Conservation (phyloP, 371 early-diverging fungal species). For the Rhizopus sp. region DNA sequence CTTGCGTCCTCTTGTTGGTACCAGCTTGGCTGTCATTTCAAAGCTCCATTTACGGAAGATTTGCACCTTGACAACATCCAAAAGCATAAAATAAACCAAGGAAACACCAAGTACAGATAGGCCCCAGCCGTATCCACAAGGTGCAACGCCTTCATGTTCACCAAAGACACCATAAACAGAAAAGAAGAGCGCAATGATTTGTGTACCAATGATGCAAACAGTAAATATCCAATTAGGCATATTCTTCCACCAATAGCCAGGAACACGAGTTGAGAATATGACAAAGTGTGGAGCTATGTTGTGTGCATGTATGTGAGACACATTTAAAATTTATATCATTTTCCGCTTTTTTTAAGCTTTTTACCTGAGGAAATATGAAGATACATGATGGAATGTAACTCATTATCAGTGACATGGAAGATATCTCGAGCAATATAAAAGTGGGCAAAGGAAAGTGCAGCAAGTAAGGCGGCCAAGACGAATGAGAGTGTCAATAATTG, state of each 20-base stretch:
- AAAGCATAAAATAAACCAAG: conserved; percentile 70
- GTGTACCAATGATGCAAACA: conserved; percentile 84
- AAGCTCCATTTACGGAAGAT: conserved; percentile 75
- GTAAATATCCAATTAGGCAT: conserved; percentile 82
- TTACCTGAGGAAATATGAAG: conserved; percentile 81
- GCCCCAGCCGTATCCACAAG: conserved; percentile 64
- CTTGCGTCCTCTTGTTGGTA: conserved; percentile 65
- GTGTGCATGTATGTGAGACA: background rate
- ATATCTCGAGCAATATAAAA: conserved; percentile 75
- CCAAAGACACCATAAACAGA: conserved; percentile 78
- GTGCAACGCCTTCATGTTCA: conserved; percentile 45
- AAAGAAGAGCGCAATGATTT: conserved; percentile 88
- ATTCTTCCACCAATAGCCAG: conserved; percentile 89
- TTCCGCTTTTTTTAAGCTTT: background rate
- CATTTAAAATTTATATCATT: background rate
- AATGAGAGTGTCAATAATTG: conserved; percentile 82
- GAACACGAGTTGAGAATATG: conserved; percentile 93
- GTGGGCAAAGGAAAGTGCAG: conserved; percentile 79
- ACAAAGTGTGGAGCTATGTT: conserved; percentile 90
- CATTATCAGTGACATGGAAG: conserved; percentile 49
- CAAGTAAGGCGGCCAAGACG: conserved; percentile 72
- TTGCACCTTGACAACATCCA: conserved; percentile 88
- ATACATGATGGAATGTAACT: conserved; percentile 85
- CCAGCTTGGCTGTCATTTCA: conserved; percentile 64
- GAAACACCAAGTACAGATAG: conserved; percentile 68